Conservation (phyloP, 768 basidiomycete genomes). For the Boletus rubescentipes region DNA sequence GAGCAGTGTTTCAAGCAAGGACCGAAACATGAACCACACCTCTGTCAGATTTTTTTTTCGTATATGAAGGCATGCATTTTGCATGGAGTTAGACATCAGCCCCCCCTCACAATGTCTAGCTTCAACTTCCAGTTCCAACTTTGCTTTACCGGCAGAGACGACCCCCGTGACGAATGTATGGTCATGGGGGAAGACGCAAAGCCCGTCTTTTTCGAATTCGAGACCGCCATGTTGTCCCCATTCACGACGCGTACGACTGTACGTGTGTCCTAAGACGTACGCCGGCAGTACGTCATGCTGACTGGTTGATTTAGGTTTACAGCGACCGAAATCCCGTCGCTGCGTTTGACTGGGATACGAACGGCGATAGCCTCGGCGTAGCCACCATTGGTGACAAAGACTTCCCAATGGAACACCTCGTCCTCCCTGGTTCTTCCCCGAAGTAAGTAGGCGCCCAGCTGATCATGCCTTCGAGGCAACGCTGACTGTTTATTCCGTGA, state of each 20-base stretch:
- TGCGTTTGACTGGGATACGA: conserved; percentile 47
- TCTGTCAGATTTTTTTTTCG: conserved; percentile 7
- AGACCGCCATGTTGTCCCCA: conserved; percentile 42
- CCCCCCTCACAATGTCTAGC: conserved; percentile 26
- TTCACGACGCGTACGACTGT: conserved; percentile 29
- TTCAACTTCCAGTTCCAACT: conserved; percentile 56
- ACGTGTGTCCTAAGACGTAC: not conserved
- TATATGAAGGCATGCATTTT: conserved; percentile 30
- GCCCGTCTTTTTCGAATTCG: conserved; percentile 64
- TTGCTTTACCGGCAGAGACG: conserved; percentile 68
- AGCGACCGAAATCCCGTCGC: conserved; percentile 53
- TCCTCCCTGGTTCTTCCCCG: conserved; percentile 48
- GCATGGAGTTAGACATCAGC: conserved; percentile 2
- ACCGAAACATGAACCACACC: conserved; percentile 30
- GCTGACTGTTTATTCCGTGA: conserved; percentile 3
- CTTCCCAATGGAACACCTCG: conserved; percentile 62
- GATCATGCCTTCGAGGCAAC: conserved; percentile 7
- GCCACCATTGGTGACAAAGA: conserved; percentile 54
- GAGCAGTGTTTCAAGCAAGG: conserved; percentile 32
- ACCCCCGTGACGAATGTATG: conserved; percentile 62
- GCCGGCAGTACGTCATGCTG: not conserved
- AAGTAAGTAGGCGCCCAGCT: conserved; percentile 40
- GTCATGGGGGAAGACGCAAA: conserved; percentile 64
- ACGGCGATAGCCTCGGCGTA: conserved; percentile 35
- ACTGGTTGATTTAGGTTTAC: conserved; percentile 24